phyloP scores from a whole-genome alignment of 1,284 basidiomycete species.

The Cutaneotrichosporon sp. region DNA sequence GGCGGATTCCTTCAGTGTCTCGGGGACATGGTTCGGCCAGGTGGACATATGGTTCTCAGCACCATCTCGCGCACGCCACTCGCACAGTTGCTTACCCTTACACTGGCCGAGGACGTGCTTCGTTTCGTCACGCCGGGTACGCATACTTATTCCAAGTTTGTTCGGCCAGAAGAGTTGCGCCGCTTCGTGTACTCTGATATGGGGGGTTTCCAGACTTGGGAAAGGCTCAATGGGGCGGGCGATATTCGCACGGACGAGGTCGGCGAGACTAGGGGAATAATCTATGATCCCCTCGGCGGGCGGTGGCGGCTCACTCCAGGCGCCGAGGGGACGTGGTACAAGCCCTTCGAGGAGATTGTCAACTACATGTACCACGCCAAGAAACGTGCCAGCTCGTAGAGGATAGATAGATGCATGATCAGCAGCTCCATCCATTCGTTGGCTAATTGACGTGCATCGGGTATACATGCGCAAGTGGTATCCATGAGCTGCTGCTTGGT shows the following conservation, averaged over 20 bases:
- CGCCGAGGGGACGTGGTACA: constrained; percentile 60
- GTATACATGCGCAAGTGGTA: constrained; percentile 11
- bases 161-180: constrained; percentile 85
- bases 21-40: constrained; percentile 81
- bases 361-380: constrained; percentile 54
- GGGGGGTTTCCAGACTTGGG: constrained; percentile 53
- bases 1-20: constrained; percentile 76
- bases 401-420: background rate
- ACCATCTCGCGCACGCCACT: constrained; percentile 95
- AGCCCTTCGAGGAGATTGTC: constrained; percentile 44
- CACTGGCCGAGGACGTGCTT: constrained; percentile 81
- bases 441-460: background rate
- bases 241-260: constrained; percentile 61
- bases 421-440: background rate
- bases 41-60: constrained; percentile 91
- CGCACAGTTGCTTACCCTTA: constrained; percentile 83
- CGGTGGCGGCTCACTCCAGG: constrained; percentile 69
- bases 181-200: constrained; percentile 70
- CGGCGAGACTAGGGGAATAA: constrained; percentile 76
- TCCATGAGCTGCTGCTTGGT: background rate
- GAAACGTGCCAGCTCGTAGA: constrained; percentile 29
- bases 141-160: constrained; percentile 86
- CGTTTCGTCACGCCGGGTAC: constrained; percentile 84
- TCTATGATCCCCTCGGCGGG: constrained; percentile 74
- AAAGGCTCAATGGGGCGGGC: constrained; percentile 48